Evolutionary conservation across 139 green algal genomes (phyloP).

Genomic region (Trebouxia sp.): DNA sequence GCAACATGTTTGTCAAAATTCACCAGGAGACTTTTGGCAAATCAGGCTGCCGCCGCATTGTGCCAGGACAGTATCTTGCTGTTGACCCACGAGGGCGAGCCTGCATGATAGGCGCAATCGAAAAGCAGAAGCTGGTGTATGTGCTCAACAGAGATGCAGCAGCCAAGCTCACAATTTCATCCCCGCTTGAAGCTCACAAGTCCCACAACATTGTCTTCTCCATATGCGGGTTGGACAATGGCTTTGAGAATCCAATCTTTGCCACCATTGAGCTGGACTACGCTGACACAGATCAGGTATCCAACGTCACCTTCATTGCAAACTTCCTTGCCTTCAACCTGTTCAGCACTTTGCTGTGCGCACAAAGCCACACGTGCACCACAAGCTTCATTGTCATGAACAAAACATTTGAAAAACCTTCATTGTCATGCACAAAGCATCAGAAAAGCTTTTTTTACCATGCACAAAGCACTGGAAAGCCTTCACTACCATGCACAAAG

Average conservation of each 20-base stretch:
- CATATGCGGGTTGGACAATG: conserved; percentile 88
- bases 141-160: conserved; percentile 95
- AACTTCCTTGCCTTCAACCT: too few species aligned
- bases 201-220: conserved; percentile 83
- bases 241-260: conserved; percentile 99
- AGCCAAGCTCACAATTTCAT: conserved; percentile 96
- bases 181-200: conserved; percentile 97
- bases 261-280: conserved; percentile 99
- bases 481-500: too few species aligned
- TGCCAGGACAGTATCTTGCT: conserved; percentile 93
- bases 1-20: conserved; percentile 85
- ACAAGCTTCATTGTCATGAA: too few species aligned
- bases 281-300: conserved; percentile 84
- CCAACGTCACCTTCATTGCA: too few species aligned
- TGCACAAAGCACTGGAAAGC: too few species aligned
- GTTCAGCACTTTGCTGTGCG: too few species aligned
- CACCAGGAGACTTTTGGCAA: conserved; percentile 94
- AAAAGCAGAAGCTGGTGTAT: conserved; percentile 99
- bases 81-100: conserved; percentile 89
- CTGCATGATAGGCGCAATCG: conserved; percentile 89
- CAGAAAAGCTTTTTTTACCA: too few species aligned
- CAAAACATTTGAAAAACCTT: too few species aligned
- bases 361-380: too few species aligned
- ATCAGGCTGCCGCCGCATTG: conserved; percentile 89
- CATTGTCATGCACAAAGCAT: too few species aligned